phyloP scores from a whole-genome alignment of 176 grass and related monocot genomes.

The Microstegium vimineum region DNA sequence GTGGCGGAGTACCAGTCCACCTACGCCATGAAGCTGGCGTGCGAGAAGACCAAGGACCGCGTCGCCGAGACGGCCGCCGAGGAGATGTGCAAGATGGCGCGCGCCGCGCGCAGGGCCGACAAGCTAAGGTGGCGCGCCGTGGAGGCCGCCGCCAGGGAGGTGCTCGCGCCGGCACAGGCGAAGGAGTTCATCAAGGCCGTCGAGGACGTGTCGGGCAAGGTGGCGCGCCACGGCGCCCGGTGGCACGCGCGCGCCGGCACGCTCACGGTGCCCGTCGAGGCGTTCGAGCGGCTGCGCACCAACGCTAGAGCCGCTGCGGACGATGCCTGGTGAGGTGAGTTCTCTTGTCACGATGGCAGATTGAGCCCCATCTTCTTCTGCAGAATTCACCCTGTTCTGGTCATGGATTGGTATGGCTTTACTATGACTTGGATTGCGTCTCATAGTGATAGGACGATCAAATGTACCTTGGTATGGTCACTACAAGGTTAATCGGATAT shows the following conservation, averaged over 20 bases:
- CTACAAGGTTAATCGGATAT: background rate
- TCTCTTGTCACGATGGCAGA: background rate
- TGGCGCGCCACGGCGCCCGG: conserved; percentile 25
- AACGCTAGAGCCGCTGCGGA: conserved; percentile 41
- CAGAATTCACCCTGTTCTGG: background rate
- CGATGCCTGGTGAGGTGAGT: conserved; percentile 37
- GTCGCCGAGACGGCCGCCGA: conserved; percentile 35
- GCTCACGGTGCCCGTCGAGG: conserved; percentile 32
- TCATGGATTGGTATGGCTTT: background rate
- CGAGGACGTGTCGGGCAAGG: conserved; percentile 28
- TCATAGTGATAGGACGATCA: background rate
- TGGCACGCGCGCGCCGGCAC: conserved; percentile 35
- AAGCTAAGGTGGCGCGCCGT: conserved; percentile 56
- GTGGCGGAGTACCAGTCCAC: conserved; percentile 56
- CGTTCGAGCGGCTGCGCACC: conserved; percentile 40
- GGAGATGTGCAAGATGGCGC: conserved; percentile 48
- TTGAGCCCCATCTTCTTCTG: background rate
- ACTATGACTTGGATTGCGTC: background rate
- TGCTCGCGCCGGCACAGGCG: conserved; percentile 41
- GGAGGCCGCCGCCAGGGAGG: conserved; percentile 43
- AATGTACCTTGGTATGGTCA: background rate
- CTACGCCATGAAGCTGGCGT: conserved; percentile 42
- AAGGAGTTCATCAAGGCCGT: conserved; percentile 47
- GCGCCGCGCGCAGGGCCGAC: conserved; percentile 38
- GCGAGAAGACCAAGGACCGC: conserved; percentile 36